Conservation (phyloP, 2,329 filamentous ascomycete species). For the Periglandula ipomoeae region DNA sequence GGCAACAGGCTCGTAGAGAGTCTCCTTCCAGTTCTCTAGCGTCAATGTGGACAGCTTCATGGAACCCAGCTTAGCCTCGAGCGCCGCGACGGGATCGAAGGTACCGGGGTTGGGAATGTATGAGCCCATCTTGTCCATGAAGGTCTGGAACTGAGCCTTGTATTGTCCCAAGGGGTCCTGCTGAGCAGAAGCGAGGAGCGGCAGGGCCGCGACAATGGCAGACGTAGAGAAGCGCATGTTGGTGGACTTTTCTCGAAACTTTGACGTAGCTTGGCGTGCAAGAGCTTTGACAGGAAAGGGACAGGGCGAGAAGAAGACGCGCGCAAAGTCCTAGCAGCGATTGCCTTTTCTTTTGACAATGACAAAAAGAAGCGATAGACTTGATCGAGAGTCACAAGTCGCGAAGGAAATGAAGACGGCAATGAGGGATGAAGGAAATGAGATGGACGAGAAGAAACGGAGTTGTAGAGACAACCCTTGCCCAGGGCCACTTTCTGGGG, state of each 20-base stretch:
- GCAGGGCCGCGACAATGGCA: slow-evolving; percentile 42
- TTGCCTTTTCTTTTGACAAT: not conserved
- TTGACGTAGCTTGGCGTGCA: not conserved
- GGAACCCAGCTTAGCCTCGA: slow-evolving; percentile 29
- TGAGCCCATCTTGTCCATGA: slow-evolving; percentile 51
- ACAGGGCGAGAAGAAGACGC: not conserved
- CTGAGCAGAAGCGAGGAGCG: slow-evolving; percentile 45
- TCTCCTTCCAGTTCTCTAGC: slow-evolving; percentile 61
- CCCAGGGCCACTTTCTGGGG: no score
- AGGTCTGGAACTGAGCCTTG: slow-evolving; percentile 53
- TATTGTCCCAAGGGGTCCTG: slow-evolving; percentile 45
- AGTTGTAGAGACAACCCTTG: no score
- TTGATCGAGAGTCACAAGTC: no score
- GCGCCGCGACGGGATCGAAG: slow-evolving; percentile 31
- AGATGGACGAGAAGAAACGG: not conserved
- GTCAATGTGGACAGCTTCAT: slow-evolving; percentile 45
- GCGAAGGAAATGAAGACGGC: no score
- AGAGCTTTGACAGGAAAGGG: not conserved
- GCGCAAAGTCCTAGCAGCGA: not conserved
- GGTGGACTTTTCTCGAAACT: slow-evolving; percentile 5
- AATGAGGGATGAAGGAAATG: not conserved
- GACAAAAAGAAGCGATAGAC: not conserved
- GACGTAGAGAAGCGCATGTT: slow-evolving; percentile 51
- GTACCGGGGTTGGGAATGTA: slow-evolving; percentile 40
- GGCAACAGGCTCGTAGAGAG: slow-evolving; percentile 53